Evolutionary conservation across 148 eudicot genomes (phyloP), one percentile per base, ranked within the genome.

Genomic region (Mesembryanthemum crystallinum): DNA sequence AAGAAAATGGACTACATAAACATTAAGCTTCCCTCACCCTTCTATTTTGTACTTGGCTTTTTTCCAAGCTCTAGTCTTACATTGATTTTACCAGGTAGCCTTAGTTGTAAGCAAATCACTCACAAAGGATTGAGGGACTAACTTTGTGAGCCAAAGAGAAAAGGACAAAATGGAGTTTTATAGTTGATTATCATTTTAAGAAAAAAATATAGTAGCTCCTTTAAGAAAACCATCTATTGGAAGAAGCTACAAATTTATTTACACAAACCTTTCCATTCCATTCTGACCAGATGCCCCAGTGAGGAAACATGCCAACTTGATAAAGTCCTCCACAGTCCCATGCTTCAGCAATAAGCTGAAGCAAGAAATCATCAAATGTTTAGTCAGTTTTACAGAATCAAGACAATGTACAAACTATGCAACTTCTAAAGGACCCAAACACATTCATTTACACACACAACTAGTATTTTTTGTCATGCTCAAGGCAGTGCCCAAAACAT

Each of bases 241-340:
- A 47, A 24, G 27, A 67, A 15, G 15, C 4, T 14, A 17, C 4
- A 0, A 8, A 13, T 13, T 43, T 61, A 24, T 30, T 21, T 29
- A 58, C 29, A 75, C 88, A 66, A 54, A 96, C 99, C 94, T 96
- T 96, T 54, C 98, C 99, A 81, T 96, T 96, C 99, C 99, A 96
- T 77, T 96, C 99, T 10, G 99, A 96, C 99, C 99, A 96, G 59
- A 96, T 80, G 72, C 98, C 99, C 92, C 93, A 96, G 77, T 96
- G 99, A 24, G 98, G 99, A 85, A 96, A 96, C 71, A 24, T 77
- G 73, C 99, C 99, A 77, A 96, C 99, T 91, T 96, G 99, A 83
- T 96, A 96, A 78, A 92, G 94, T 72, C 98, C 99, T 73, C 96
- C 98, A 81, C 99, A 95, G 76, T 96, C 99, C 99, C 99, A 96